phyloP scores from a whole-genome alignment of 208 protist genomes.

The Leishmania tarentolae region DNA sequence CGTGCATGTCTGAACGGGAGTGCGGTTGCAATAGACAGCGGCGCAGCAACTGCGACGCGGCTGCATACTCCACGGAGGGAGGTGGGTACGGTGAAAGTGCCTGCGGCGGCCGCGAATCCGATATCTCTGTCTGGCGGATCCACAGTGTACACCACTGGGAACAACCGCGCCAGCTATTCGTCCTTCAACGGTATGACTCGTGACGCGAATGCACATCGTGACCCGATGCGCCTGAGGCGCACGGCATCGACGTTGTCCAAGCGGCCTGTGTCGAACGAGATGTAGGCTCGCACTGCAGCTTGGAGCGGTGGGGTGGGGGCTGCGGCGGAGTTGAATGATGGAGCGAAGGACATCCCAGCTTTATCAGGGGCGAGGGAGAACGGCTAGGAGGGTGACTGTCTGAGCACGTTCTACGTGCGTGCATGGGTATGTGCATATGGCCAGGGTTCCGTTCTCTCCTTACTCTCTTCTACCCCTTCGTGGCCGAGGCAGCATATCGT shows the following conservation, averaged over 20 bases:
- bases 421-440: not conserved
- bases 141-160: not conserved
- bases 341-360: not conserved
- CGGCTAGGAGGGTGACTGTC: not conserved
- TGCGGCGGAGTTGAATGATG: not conserved
- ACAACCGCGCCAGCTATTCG: not conserved
- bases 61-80: not conserved
- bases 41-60: not conserved
- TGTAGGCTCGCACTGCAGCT: not conserved
- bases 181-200: not conserved
- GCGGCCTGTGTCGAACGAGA: not conserved
- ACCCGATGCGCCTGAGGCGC: constrained; percentile 7
- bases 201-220: not conserved
- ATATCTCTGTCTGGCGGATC: not conserved
- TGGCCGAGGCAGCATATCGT: not conserved
- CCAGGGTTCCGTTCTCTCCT: not conserved
- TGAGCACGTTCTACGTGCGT: not conserved
- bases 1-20: not conserved
- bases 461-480: not conserved
- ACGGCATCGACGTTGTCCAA: constrained; percentile 1
- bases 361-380: not conserved
- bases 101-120: not conserved
- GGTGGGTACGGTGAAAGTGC: not conserved
- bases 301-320: no score
- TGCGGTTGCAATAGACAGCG: not conserved